phyloP scores from a whole-genome alignment of 2,329 filamentous ascomycete species.

The Ophiognomonia clavigignenti-juglandacearum region DNA sequence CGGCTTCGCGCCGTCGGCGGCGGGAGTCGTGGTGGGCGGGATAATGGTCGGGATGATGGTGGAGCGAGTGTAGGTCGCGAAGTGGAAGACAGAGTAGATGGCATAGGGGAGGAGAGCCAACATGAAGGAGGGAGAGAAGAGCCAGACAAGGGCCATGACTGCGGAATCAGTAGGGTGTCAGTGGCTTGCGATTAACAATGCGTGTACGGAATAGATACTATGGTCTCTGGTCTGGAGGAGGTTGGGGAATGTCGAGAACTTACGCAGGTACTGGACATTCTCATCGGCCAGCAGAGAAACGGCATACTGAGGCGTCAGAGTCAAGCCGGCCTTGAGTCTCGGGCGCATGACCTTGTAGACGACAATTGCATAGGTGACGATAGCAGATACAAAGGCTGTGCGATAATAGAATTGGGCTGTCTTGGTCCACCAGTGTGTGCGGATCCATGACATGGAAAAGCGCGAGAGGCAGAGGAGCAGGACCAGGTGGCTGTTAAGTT shows the following conservation, averaged over 20 bases:
- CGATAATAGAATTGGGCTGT: slow-evolving; percentile 84
- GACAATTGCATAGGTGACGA: slow-evolving; percentile 92
- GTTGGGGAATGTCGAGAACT: slow-evolving; percentile 30
- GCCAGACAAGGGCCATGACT: slow-evolving; percentile 95
- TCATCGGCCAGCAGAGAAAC: slow-evolving; percentile 75
- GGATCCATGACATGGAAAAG: slow-evolving; percentile 80
- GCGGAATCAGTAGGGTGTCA: slow-evolving; percentile 15
- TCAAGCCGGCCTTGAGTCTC: slow-evolving; percentile 68
- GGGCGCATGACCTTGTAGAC: slow-evolving; percentile 97
- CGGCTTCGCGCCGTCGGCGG: slow-evolving; percentile 54
- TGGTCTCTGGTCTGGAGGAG: too few relatives aligned
- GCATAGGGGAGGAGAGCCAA: slow-evolving; percentile 89
- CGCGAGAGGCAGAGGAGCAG: slow-evolving; percentile 78
- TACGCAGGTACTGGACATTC: slow-evolving; percentile 96
- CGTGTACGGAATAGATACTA: too few relatives aligned
- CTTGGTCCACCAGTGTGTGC: slow-evolving; percentile 78
- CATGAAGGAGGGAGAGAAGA: slow-evolving; percentile 82
- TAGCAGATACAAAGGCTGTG: slow-evolving; percentile 81
- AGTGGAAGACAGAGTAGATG: slow-evolving; percentile 98
- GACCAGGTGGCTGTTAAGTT: slow-evolving; percentile 67
- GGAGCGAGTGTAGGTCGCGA: slow-evolving; percentile 90
- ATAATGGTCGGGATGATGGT: slow-evolving; percentile 86
- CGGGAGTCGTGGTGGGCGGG: slow-evolving; percentile 53
- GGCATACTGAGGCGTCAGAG: slow-evolving; percentile 50
- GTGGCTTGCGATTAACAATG: too few relatives aligned